Evolutionary conservation across 805 yeast species (phyloP).

Genomic region (Metschnikowia bowlesiae): DNA sequence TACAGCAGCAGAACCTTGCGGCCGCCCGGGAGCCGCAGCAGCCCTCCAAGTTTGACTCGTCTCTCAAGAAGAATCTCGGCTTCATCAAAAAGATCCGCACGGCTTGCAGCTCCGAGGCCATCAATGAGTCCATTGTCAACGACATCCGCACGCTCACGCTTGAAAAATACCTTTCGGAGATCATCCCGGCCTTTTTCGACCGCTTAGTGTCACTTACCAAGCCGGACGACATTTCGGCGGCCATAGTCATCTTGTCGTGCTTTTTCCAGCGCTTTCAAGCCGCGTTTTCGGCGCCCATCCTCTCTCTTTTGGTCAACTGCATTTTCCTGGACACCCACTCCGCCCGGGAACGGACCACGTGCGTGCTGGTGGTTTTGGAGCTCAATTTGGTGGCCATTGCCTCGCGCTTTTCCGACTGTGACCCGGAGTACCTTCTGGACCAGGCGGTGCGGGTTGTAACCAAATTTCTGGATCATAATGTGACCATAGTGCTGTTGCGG

Average conservation of each 20-base stretch:
- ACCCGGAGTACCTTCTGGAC: not conserved
- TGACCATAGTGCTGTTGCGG: conserved; percentile 11
- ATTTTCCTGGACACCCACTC: conserved; percentile 4
- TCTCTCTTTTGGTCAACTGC: conserved; percentile 10
- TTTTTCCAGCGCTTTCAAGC: conserved; percentile 70
- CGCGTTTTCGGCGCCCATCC: conserved; percentile 9
- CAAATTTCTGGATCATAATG: conserved; percentile 5
- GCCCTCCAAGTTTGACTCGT: conserved; percentile 53
- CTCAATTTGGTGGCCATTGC: conserved; percentile 12
- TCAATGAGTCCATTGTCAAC: conserved; percentile 39
- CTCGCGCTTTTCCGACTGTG: conserved; percentile 12
- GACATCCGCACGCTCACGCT: conserved; percentile 63
- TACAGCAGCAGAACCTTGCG: not conserved
- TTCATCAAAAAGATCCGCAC: conserved; percentile 67
- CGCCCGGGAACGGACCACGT: conserved; percentile 6
- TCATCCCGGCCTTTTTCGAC: conserved; percentile 58
- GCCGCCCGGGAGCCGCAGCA: not conserved
- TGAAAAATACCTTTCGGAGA: conserved; percentile 71
- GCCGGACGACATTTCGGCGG: conserved; percentile 55
- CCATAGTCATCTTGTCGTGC: conserved; percentile 62
- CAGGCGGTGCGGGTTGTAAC: conserved; percentile 5
- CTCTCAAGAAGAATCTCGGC: conserved; percentile 77
- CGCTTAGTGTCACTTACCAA: conserved; percentile 51
- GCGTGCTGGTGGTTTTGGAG: conserved; percentile 12
- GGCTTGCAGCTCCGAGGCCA: conserved; percentile 47